Evolutionary conservation across 768 basidiomycete genomes (phyloP), one percentile per base, ranked within the genome.

Genomic region (Russula earlei): DNA sequence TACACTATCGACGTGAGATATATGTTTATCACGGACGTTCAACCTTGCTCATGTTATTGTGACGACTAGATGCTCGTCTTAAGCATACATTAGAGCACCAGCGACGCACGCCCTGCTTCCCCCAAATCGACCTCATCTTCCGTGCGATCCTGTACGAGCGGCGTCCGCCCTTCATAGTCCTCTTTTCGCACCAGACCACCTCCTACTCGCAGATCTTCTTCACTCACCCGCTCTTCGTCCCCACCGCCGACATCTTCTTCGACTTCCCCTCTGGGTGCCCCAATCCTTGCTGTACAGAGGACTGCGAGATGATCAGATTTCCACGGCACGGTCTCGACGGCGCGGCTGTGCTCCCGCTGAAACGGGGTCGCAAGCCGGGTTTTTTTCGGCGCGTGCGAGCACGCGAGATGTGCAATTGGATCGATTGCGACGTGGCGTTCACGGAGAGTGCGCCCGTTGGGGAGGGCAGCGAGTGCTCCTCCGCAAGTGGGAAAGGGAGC

Each of bases 131-230:
- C 69, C 77, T 88, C 56, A 80, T 82, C 34, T 75, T 88, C 51
- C 84, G 86, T 37, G 85, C 85, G 12, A 82, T 88, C 62, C 74
- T 88, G 4, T 76, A 82, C 71, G 85, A 88, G 68, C 87, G 87
- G 65, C 77, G 75, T 48, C 86, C 86, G 5, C 85, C 82, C 36
- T 88, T 88, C 68, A 73, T 88, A 63, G 77, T 88, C 44, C 75
- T 88, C 59, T 87, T 88, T 69, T 88, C 85, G 25, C 84, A 85
- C 65, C 85, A 87, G 66, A 83, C 84, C 27, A 84, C 84, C 10
- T 87, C 86, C 15, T 88, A 86, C 62, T 87, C 86, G 33, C 85
- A 87, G 69, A 86, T 88, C 59, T 77, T 88, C 67, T 88, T 88
- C 75, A 86, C 85, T 1, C 78, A 85, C 64, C 74, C 76, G 20